Conservation (phyloP, 2,329 filamentous ascomycete genomes). For the Pleoardoris graminearum region DNA sequence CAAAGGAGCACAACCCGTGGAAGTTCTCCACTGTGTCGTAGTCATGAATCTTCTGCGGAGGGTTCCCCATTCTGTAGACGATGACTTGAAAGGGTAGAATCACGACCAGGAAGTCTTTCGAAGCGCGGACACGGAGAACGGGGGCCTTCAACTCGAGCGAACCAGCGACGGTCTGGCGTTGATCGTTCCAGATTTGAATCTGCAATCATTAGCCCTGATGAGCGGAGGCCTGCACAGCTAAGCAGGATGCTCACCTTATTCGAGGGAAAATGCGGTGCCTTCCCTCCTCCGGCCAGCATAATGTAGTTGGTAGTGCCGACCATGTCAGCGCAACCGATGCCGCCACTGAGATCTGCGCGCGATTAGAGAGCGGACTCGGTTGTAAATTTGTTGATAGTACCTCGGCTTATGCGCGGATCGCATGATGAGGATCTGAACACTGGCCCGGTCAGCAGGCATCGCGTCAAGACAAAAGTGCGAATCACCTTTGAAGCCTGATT, state of each 20-base stretch:
- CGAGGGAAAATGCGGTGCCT: constrained; percentile 79
- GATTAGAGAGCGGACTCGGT: constrained; percentile 18
- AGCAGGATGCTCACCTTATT: constrained; percentile 66
- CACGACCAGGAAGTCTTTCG: constrained; percentile 75
- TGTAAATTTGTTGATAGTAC: constrained; percentile 14
- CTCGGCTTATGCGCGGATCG: constrained; percentile 36
- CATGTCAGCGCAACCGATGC: constrained; percentile 83
- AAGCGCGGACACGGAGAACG: constrained; percentile 78
- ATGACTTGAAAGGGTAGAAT: constrained; percentile 80
- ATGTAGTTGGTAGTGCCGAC: constrained; percentile 85
- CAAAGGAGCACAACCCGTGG: constrained; percentile 77
- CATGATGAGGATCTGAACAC: constrained; percentile 39
- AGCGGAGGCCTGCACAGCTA: constrained; percentile 20
- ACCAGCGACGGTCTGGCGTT: constrained; percentile 73
- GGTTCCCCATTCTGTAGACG: constrained; percentile 77
- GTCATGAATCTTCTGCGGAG: constrained; percentile 68
- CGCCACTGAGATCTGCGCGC: constrained; percentile 56
- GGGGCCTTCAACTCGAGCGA: constrained; percentile 78
- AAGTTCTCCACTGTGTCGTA: constrained; percentile 89
- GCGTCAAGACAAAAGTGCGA: constrained; percentile 8
- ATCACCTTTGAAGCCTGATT: constrained; percentile 83
- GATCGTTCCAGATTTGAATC: constrained; percentile 91
- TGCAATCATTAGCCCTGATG: constrained; percentile 42
- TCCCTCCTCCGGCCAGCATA: constrained; percentile 86
- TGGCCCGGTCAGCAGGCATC: constrained; percentile 20